These are phyloP conservation scores for Leccinum imitatum DNA, from an alignment of 768 basidiomycete genomes.

Conservation along the genomic window DNA sequence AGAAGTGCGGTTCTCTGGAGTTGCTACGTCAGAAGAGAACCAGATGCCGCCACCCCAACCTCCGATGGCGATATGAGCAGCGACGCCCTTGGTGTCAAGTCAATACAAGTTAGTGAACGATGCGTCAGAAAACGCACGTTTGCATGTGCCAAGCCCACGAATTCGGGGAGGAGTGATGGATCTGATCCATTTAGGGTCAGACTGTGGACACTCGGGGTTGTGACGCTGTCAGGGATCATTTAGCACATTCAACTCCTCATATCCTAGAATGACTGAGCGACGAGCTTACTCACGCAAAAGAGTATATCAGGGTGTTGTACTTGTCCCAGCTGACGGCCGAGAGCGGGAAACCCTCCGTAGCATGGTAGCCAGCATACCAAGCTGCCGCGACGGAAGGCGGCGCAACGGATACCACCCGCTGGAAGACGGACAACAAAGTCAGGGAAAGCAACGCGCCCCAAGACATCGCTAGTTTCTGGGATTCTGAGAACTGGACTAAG, in stretches of 20 bases:
- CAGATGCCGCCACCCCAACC: conserved; percentile 68
- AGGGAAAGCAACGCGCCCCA: background rate
- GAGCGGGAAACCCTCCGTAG: conserved; percentile 48
- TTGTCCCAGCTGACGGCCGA: conserved; percentile 62
- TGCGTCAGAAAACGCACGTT: background rate
- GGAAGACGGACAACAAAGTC: background rate
- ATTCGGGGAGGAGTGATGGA: conserved; percentile 49
- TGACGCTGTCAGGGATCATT: conserved; percentile 22
- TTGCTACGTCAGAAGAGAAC: conserved; percentile 62
- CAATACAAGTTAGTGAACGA: background rate
- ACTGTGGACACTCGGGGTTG: conserved; percentile 31
- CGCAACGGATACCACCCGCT: background rate
- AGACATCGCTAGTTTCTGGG: background rate
- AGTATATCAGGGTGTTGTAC: conserved; percentile 65
- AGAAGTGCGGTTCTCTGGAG: conserved; percentile 52
- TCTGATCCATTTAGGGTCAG: conserved; percentile 43
- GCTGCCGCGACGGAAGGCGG: conserved; percentile 40
- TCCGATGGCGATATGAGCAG: conserved; percentile 61
- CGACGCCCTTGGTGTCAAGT: conserved; percentile 47
- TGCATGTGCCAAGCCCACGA: conserved; percentile 47
- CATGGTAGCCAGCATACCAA: conserved; percentile 71
- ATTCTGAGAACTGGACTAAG: background rate
- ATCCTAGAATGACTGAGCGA: background rate
- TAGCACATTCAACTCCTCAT: background rate
- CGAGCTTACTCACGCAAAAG: conserved; percentile 50